These are phyloP conservation scores for Nakazawaea sp. DNA, from an alignment of 805 yeast genomes.

Conservation along the genomic window DNA sequence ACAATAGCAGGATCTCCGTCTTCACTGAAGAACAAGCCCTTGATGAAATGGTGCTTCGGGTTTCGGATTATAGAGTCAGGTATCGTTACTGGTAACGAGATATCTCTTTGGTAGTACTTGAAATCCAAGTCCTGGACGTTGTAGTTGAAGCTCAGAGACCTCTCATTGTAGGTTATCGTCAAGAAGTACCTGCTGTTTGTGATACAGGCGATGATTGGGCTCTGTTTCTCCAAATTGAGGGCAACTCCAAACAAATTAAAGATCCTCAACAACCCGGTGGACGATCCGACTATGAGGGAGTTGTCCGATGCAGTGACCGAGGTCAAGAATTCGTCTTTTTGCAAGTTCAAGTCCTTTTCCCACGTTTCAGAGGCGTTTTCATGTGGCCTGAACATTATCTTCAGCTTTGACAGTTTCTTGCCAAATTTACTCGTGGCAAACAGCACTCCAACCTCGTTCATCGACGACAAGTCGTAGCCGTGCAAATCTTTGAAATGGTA, in stretches of 20 bases:
- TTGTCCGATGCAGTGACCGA: constrained; percentile 61
- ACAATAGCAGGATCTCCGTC: constrained; percentile 88
- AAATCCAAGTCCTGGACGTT: constrained; percentile 29
- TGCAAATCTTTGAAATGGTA: constrained; percentile 78
- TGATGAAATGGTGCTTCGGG: constrained; percentile 27
- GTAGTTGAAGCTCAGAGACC: constrained; percentile 20
- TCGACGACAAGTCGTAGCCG: constrained; percentile 67
- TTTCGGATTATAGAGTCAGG: constrained; percentile 3
- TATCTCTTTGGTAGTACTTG: constrained; percentile 33
- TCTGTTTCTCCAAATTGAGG: constrained; percentile 56
- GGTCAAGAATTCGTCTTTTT: constrained; percentile 49
- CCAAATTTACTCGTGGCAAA: constrained; percentile 41
- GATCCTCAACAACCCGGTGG: constrained; percentile 64
- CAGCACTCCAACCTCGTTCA: constrained; percentile 60
- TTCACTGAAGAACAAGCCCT: constrained; percentile 77
- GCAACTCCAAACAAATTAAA: constrained; percentile 74
- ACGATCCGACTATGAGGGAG: constrained; percentile 63
- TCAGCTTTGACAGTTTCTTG: constrained; percentile 10
- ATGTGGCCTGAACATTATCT: constrained; percentile 64
- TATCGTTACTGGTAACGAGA: constrained; percentile 34
- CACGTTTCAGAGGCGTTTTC: constrained; percentile 56
- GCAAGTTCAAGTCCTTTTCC: constrained; percentile 56
- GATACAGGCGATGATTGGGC: constrained; percentile 70
- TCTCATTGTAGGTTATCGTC: constrained; percentile 32
- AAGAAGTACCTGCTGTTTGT: constrained; percentile 52